Conservation (phyloP, 495 filamentous ascomycete genomes). For the Xylaria intraflava region DNA sequence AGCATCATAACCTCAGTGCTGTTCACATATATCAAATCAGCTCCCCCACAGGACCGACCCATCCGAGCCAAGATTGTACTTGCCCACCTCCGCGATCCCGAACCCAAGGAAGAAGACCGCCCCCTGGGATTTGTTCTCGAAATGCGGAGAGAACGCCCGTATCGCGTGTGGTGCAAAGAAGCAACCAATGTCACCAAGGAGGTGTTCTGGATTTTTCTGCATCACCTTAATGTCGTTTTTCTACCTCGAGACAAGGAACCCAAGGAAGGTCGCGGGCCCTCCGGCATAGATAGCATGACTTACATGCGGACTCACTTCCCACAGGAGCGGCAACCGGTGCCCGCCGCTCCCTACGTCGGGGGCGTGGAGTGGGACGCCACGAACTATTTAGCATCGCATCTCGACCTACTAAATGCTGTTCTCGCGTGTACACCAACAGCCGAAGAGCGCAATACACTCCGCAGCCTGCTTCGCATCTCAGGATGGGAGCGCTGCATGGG, state of each 20-base stretch:
- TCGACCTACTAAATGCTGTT: slow-evolving; percentile 89
- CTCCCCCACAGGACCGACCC: slow-evolving; percentile 45
- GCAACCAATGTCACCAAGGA: slow-evolving; percentile 89
- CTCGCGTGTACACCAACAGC: slow-evolving; percentile 71
- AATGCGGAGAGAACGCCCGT: slow-evolving; percentile 82
- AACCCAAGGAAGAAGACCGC: slow-evolving; percentile 63
- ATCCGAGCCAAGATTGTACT: slow-evolving; percentile 63
- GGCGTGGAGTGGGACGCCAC: slow-evolving; percentile 99
- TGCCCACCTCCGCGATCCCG: slow-evolving; percentile 72
- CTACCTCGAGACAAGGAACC: slow-evolving; percentile 36
- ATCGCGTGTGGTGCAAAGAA: slow-evolving; percentile 90
- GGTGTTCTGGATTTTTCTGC: slow-evolving; percentile 98
- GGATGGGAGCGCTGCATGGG: slow-evolving; percentile 93
- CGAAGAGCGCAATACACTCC: slow-evolving; percentile 70
- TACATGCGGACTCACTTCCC: slow-evolving; percentile 78
- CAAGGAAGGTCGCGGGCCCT: slow-evolving; percentile 16
- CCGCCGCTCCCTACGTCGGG: slow-evolving; percentile 92
- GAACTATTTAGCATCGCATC: slow-evolving; percentile 85
- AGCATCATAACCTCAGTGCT: slow-evolving; percentile 79
- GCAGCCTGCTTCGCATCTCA: slow-evolving; percentile 67
- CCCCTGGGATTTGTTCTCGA: slow-evolving; percentile 80
- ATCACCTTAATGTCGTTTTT: slow-evolving; percentile 82
- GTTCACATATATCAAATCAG: slow-evolving; percentile 71
- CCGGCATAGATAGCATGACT: slow-evolving; percentile 23
- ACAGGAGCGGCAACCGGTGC: slow-evolving; percentile 77